Conservation (phyloP, 2,329 filamentous ascomycete genomes). For the Chlorencoelia australis region DNA sequence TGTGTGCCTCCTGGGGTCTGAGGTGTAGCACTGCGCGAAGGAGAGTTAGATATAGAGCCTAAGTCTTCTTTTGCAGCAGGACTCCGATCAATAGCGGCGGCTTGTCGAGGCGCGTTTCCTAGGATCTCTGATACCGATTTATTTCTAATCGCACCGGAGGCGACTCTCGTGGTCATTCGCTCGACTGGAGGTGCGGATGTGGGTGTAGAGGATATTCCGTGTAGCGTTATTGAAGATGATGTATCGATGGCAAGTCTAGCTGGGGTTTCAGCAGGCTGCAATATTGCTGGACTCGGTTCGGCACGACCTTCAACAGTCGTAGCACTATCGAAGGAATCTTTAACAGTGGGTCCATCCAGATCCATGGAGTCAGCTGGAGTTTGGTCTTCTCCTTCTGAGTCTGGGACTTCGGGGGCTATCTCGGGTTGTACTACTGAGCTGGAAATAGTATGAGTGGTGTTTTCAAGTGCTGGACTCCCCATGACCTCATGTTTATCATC, state of each 20-base stretch:
- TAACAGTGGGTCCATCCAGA: conserved; percentile 18
- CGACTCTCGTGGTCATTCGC: conserved; percentile 58
- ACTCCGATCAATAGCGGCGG: conserved; percentile 11
- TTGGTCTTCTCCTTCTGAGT: conserved; percentile 20
- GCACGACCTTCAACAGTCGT: conserved; percentile 7
- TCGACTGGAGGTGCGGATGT: conserved; percentile 29
- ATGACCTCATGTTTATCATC: too few species aligned
- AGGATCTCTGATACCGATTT: conserved; percentile 68
- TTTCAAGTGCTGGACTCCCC: too few species aligned
- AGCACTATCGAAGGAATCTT: conserved; percentile 22
- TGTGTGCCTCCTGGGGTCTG: conserved; percentile 31
- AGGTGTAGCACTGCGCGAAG: conserved; percentile 31
- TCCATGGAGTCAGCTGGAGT: conserved; percentile 22
- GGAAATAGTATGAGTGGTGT: too few species aligned
- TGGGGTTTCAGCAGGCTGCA: conserved; percentile 3
- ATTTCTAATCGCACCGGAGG: conserved; percentile 58
- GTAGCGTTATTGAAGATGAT: conserved; percentile 10
- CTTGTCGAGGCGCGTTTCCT: conserved; percentile 37
- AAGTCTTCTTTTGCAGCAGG: conserved; percentile 11
- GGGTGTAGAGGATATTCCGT: conserved; percentile 11
- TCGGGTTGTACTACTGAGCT: too few species aligned
- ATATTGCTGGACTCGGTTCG: background rate
- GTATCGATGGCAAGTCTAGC: conserved; percentile 2
- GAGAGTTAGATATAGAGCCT: conserved; percentile 16
- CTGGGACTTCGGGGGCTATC: conserved; percentile 20